Conservation (phyloP, 495 filamentous ascomycete genomes). For the Hypoxylon perforatum region DNA sequence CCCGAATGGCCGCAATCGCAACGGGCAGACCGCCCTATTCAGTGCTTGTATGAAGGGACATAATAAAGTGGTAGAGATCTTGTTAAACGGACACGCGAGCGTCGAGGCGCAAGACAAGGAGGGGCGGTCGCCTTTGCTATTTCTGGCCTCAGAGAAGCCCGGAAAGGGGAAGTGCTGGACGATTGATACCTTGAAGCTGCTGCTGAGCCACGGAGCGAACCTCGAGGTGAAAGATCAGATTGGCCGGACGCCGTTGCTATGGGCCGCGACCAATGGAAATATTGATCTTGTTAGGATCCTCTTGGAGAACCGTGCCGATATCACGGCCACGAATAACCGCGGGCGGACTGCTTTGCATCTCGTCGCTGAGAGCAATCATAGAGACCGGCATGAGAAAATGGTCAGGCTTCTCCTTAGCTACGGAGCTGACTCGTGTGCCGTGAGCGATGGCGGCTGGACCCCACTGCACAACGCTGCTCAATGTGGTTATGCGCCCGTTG, state of each 20-base stretch:
- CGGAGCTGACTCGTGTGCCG: conserved; percentile 64
- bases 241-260: conserved; percentile 69
- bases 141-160: conserved; percentile 46
- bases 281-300: conserved; percentile 64
- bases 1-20: conserved; percentile 44
- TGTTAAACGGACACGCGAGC: conserved; percentile 62
- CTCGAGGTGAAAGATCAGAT: conserved; percentile 58
- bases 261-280: conserved; percentile 73
- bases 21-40: conserved; percentile 64
- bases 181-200: conserved; percentile 44
- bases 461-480: conserved; percentile 73
- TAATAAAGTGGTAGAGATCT: conserved; percentile 59
- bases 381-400: conserved; percentile 58
- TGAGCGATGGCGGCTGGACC: conserved; percentile 72
- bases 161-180: conserved; percentile 48
- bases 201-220: conserved; percentile 53
- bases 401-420: conserved; percentile 65
- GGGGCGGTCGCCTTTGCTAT: conserved; percentile 43
- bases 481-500: conserved; percentile 62
- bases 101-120: conserved; percentile 57
- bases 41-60: conserved; percentile 68
- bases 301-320: conserved; percentile 59
- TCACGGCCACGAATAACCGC: conserved; percentile 65
- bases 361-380: conserved; percentile 61
- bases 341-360: conserved; percentile 72